Evolutionary conservation across 2,329 filamentous ascomycete species (phyloP).

Genomic region (Pseudogymnoascus sp.): DNA sequence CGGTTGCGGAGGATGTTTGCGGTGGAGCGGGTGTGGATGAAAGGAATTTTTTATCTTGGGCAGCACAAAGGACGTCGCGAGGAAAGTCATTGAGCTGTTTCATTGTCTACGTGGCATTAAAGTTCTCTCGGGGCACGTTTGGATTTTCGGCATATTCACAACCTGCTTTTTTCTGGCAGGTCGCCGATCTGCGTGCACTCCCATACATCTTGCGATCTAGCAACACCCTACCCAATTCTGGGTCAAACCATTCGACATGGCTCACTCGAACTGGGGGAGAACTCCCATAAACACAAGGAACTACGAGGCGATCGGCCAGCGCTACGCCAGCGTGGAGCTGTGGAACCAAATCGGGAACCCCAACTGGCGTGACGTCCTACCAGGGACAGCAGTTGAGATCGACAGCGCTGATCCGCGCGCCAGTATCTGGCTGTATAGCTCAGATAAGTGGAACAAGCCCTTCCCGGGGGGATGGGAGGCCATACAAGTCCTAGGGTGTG

Average conservation of each 20-base stretch:
- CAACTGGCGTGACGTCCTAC: too few relatives aligned
- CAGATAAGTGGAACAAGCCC: background rate
- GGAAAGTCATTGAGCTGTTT: background rate
- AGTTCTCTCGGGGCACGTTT: background rate
- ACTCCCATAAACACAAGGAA: background rate
- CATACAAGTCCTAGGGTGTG: background rate
- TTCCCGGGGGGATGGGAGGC: background rate
- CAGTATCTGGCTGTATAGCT: background rate
- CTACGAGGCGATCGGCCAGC: background rate
- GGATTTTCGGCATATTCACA: background rate
- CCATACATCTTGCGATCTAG: background rate
- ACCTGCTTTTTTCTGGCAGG: background rate
- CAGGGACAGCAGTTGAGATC: background rate
- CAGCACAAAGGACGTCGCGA: background rate
- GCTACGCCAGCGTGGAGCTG: background rate
- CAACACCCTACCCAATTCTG: background rate
- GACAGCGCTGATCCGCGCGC: background rate
- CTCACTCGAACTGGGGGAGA: background rate
- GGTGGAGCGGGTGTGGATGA: background rate
- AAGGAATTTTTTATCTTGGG: background rate
- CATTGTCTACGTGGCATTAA: background rate
- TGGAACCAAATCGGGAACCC: background rate
- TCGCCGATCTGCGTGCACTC: background rate
- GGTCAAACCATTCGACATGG: background rate
- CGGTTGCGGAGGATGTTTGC: slow-evolving; percentile 2